These are phyloP conservation scores for Phialocephala subalpina DNA, from an alignment of 2,329 filamentous ascomycete species.

Conservation along the genomic window DNA sequence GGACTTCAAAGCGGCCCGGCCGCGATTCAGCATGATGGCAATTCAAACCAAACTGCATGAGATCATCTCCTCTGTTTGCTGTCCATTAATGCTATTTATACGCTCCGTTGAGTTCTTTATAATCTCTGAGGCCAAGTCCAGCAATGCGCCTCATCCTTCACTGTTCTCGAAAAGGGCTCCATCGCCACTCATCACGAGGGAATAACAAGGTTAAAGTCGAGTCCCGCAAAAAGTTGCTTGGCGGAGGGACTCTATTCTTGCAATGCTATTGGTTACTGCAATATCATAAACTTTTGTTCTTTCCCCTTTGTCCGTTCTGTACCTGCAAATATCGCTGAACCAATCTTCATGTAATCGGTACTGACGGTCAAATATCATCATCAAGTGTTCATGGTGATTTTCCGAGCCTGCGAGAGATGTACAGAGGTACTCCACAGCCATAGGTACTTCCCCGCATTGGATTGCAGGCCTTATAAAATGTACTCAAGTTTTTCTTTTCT, in stretches of 20 bases:
- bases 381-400: neutral
- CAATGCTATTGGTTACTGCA: neutral
- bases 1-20: neutral
- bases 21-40: neutral
- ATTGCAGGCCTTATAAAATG: too few species aligned
- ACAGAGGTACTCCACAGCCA: neutral
- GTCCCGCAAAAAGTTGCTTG: neutral
- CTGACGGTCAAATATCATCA: neutral
- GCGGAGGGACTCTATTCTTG: neutral
- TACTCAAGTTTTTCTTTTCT: too few species aligned
- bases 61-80: neutral
- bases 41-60: conserved; percentile 2
- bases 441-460: conserved; percentile 16
- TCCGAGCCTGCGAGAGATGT: neutral
- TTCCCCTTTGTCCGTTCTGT: neutral
- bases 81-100: conserved; percentile 1
- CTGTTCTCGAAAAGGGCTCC: neutral
- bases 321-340: neutral
- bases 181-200: neutral
- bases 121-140: neutral
- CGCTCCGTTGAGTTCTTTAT: neutral
- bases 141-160: neutral
- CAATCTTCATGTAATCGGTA: neutral
- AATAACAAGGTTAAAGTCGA: conserved; percentile 5
- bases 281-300: neutral